Evolutionary conservation across 345 rosid genomes (phyloP), one percentile per base, ranked within the genome.

Genomic region (Lenwebbia sp.): DNA sequence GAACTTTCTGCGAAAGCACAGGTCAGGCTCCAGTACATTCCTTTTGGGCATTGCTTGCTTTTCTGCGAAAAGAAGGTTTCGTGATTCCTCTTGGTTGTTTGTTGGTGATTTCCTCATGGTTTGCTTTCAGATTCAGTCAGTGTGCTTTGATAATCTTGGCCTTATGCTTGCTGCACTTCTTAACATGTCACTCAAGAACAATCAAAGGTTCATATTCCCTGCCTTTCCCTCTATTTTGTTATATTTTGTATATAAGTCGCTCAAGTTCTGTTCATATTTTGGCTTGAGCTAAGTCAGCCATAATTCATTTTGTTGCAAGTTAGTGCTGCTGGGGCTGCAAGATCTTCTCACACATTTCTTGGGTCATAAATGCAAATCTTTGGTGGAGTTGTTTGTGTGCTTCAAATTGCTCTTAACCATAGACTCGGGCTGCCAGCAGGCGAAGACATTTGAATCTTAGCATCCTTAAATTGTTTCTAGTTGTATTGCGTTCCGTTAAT

Each of bases 1-100:
- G 99, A 96, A 94, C 93, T 95, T 87, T 95, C 99, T 86, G 98
- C 98, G 5, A 96, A 96, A 89, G 91, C 99, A 74, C 98, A 96
- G 95, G 98, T 96, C 83, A 56, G 70, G 4, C 83, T 51, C 54
- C 21, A 55, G 83, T 54, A 9, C 21, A 30, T n/a, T 56, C 57
- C 25, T 84, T 75, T 33, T 65, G 7, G 7, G 21, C 23, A 17
- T 33, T 33, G 44, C 13, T 65, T 33, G 78, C 60, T 70, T 65
- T 58, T 84, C 30, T 58, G 58, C 13, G 7, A 74, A 82, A n/a
- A 62, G 52, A 55, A 74, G 62, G 51, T 28, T 26, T 41, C 3
- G 52, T 76, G 22, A 25, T 70, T 51, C 23, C 13, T 51, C 17
- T 50, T 37, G 70, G 62, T 60, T 44, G 53, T 62, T 19, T 87